Percentiles rank a stretch among this genome's conserved stretches.
Evolutionary conservation across 2,329 filamentous ascomycete genomes (phyloP).

Genomic region (Chalaropsis ovoidea): DNA sequence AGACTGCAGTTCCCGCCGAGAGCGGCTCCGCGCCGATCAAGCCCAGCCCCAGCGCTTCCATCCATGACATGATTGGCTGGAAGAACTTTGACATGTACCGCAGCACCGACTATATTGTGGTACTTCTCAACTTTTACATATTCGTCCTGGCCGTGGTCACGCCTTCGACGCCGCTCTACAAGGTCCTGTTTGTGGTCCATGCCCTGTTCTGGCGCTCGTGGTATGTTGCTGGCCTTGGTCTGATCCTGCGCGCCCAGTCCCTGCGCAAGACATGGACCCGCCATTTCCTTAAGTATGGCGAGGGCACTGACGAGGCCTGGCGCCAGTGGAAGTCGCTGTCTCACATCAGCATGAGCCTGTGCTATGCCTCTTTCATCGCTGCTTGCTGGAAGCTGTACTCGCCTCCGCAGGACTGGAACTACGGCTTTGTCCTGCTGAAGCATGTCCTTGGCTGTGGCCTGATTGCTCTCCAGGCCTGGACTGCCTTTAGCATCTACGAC

Average conservation of each 20-base stretch:
- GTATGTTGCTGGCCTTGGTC: conserved; percentile 81
- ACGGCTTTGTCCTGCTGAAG: conserved; percentile 73
- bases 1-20: conserved; percentile 28
- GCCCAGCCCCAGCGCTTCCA: conserved; percentile 47
- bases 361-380: conserved; percentile 77
- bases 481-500: conserved; percentile 83
- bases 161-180: conserved; percentile 64
- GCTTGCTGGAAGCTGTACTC: conserved; percentile 96
- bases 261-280: conserved; percentile 89
- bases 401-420: conserved; percentile 74
- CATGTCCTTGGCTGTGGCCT: conserved; percentile 76
- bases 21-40: conserved; percentile 28
- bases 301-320: conserved; percentile 85
- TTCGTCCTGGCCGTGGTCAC: conserved; percentile 63
- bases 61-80: conserved; percentile 75
- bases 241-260: conserved; percentile 76
- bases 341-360: conserved; percentile 83
- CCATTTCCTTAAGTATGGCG: conserved; percentile 94
- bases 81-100: conserved; percentile 81
- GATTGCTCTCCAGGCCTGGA: conserved; percentile 85
- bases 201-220: conserved; percentile 78
- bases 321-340: conserved; percentile 96
- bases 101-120: conserved; percentile 69
- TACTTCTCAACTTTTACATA: conserved; percentile 68
- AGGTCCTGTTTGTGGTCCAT: conserved; percentile 69